These are phyloP conservation scores for Zoysia pacifica DNA, from an alignment of 176 grass and related monocot genomes.

Conservation along the genomic window DNA sequence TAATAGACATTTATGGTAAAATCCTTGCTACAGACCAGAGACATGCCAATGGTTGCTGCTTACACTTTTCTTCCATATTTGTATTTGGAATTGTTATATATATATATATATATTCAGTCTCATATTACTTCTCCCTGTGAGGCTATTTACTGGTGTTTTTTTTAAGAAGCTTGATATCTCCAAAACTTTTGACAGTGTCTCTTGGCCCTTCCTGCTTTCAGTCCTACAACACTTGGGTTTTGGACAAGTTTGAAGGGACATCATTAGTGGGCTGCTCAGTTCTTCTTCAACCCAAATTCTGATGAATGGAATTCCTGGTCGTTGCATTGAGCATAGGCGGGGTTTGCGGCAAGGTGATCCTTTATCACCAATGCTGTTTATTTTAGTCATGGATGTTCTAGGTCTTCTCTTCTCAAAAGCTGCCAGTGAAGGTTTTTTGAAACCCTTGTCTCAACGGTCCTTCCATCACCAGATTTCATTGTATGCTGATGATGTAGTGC, in stretches of 20 bases:
- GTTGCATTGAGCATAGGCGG: no score
- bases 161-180: neutral
- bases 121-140: neutral
- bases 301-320: no score
- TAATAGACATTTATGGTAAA: no score
- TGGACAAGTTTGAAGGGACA: neutral
- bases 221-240: neutral
- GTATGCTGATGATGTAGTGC: neutral
- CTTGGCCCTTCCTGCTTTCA: neutral
- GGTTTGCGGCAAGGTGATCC: no score
- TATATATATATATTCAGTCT: neutral
- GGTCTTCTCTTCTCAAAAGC: no score
- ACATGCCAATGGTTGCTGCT: no score
- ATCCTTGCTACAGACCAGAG: no score
- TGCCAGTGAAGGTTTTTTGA: neutral
- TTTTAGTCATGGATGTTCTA: no score
- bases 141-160: neutral
- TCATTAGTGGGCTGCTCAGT: neutral
- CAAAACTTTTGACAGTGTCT: neutral
- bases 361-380: no score
- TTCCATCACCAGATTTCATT: neutral
- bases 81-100: no score
- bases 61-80: no score
- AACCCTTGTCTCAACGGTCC: neutral
- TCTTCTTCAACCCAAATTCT: no score